A percentile compares a stretch with the other conserved stretches of the same genome.
Evolutionary conservation across 768 basidiomycete genomes (phyloP).

Genomic region (Hericium rajendrae): DNA sequence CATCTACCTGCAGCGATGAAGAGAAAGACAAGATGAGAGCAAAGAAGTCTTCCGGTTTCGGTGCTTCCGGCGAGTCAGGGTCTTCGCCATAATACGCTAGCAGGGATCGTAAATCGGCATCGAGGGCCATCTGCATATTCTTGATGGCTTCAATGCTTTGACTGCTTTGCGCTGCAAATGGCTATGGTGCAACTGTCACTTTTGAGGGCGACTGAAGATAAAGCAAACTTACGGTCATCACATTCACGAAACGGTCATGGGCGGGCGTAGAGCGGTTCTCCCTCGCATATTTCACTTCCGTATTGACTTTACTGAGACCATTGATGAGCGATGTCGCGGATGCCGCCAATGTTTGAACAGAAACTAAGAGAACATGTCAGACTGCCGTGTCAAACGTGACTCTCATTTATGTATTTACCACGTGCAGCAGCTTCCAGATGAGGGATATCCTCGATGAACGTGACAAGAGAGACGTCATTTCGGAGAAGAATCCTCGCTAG

Average conservation of each 20-base stretch:
- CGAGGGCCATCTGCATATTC: slow-evolving; percentile 46
- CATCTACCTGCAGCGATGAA: slow-evolving; percentile 52
- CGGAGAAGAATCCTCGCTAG: slow-evolving; percentile 67
- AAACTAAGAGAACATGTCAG: slow-evolving; percentile 37
- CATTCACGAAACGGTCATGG: slow-evolving; percentile 52
- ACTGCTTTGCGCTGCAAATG: slow-evolving; percentile 32
- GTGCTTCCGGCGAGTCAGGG: slow-evolving; percentile 49
- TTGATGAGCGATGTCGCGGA: slow-evolving; percentile 46
- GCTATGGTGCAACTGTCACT: slow-evolving; percentile 12
- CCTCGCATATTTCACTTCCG: slow-evolving; percentile 41
- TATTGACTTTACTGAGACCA: slow-evolving; percentile 47
- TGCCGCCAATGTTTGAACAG: slow-evolving; percentile 54
- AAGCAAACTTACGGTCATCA: slow-evolving; percentile 52
- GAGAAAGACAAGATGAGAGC: slow-evolving; percentile 66
- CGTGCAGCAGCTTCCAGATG: slow-evolving; percentile 77
- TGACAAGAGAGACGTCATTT: slow-evolving; percentile 51
- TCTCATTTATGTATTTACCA: slow-evolving; percentile 31
- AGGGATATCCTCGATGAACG: slow-evolving; percentile 74
- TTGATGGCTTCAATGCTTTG: slow-evolving; percentile 56
- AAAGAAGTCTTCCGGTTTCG: slow-evolving; percentile 81
- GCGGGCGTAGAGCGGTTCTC: slow-evolving; percentile 21
- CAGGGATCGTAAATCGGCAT: slow-evolving; percentile 49
- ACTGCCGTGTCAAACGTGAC: neutral
- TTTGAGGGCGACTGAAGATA: neutral
- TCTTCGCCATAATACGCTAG: slow-evolving; percentile 73